Conservation (phyloP, 2,329 filamentous ascomycete species). For the Fusarium sp. region DNA sequence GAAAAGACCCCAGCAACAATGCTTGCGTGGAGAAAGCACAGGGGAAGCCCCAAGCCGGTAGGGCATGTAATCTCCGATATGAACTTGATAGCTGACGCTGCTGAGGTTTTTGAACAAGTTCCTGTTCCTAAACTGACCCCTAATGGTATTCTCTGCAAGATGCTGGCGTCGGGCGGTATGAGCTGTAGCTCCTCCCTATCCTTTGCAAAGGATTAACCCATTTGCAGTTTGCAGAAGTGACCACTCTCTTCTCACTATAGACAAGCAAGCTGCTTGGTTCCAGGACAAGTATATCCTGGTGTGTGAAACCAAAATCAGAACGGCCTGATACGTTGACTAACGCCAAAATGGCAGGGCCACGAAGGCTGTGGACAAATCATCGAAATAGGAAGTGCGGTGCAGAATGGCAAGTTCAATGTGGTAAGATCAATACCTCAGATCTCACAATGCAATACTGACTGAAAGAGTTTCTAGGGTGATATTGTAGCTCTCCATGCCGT, state of each 20-base stretch:
- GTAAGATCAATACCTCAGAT: neutral
- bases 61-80: no score
- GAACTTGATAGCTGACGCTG: no score
- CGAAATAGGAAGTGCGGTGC: conserved; percentile 10
- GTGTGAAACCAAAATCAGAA: neutral
- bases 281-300: conserved; percentile 32
- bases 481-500: conserved; percentile 37
- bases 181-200: no score
- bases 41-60: no score
- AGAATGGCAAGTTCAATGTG: conserved; percentile 4
- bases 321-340: neutral
- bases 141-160: no score
- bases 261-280: conserved; percentile 36
- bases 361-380: conserved; percentile 35
- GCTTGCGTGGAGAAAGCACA: no score
- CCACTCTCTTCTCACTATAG: conserved; percentile 8
- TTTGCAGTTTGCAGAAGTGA: no score
- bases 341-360: conserved; percentile 15
- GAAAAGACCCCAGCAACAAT: no score
- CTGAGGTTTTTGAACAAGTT: no score
- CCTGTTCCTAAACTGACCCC: no score
- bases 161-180: no score
- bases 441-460: accelerated
- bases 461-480: conserved; percentile 12
- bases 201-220: no score